These are phyloP conservation scores for Nigrograna mackinnonii DNA, from an alignment of 2,329 filamentous ascomycete species.

Conservation along the genomic window DNA sequence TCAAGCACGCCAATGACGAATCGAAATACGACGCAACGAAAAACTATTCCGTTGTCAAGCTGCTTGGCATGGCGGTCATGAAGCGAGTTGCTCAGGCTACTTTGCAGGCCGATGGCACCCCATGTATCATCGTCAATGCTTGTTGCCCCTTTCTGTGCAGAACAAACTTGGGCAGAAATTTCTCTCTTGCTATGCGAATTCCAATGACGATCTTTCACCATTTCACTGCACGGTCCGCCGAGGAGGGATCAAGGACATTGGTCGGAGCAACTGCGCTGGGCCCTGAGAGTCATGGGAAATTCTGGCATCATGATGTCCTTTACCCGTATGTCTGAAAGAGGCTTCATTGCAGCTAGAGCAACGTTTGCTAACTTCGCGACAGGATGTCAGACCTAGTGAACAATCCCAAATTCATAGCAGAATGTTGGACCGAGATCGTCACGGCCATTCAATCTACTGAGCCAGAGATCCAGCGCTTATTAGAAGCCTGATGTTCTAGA, in stretches of 20 bases:
- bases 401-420: not conserved
- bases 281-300: conserved; percentile 7
- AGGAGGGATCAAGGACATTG: conserved; percentile 9
- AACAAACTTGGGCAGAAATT: conserved; percentile 7
- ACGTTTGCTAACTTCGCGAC: not conserved
- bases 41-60: conserved; percentile 3
- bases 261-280: conserved; percentile 9
- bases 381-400: not conserved
- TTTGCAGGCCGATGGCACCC: not conserved
- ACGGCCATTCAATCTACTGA: too few relatives aligned
- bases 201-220: conserved; percentile 1
- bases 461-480: too few relatives aligned
- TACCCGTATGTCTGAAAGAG: conserved; percentile 9
- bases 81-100: conserved; percentile 1
- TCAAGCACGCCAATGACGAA: conserved; percentile 5
- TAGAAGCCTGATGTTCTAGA: too few relatives aligned
- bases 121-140: conserved; percentile 8
- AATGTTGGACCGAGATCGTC: not conserved
- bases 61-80: conserved; percentile 11
- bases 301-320: conserved; percentile 11
- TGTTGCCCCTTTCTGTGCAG: conserved; percentile 9
- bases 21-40: conserved; percentile 2
- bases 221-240: conserved; percentile 7
- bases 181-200: not conserved
- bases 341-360: not conserved